Conservation (phyloP, 345 rosid genomes). For the Eucalyptus grandis region DNA sequence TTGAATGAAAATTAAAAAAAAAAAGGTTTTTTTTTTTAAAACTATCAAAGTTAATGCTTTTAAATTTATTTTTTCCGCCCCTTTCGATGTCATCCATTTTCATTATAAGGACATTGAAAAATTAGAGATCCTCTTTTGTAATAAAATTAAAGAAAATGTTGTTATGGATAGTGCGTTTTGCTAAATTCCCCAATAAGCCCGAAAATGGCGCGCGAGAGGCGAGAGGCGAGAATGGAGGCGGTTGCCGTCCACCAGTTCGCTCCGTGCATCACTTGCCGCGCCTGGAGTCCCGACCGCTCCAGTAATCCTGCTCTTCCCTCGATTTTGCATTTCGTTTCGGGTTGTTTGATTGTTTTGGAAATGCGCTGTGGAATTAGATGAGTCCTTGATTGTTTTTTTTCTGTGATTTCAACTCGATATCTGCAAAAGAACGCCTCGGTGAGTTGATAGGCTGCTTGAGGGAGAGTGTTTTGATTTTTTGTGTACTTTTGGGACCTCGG, state of each 20-base stretch:
- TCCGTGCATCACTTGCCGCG: constrained; percentile 80
- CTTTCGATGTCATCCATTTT: too few relatives aligned
- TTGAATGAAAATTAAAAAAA: too few relatives aligned
- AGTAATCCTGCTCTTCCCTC: constrained; percentile 14
- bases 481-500: neutral
- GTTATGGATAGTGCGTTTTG: too few relatives aligned
- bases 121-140: too few relatives aligned
- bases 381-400: too few relatives aligned
- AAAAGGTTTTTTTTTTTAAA: too few relatives aligned
- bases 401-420: neutral
- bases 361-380: neutral
- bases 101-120: too few relatives aligned
- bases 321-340: neutral
- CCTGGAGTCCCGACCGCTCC: constrained; percentile 92
- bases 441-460: neutral
- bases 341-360: neutral
- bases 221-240: constrained; percentile 37
- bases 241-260: constrained; percentile 69
- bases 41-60: too few relatives aligned
- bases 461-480: neutral
- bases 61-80: too few relatives aligned
- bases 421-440: neutral
- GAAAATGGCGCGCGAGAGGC: too few relatives aligned
- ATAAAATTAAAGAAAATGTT: too few relatives aligned
- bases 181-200: too few relatives aligned